These are phyloP conservation scores for Geranium brycei DNA, from an alignment of 345 rosid genomes.

Conservation along the genomic window DNA sequence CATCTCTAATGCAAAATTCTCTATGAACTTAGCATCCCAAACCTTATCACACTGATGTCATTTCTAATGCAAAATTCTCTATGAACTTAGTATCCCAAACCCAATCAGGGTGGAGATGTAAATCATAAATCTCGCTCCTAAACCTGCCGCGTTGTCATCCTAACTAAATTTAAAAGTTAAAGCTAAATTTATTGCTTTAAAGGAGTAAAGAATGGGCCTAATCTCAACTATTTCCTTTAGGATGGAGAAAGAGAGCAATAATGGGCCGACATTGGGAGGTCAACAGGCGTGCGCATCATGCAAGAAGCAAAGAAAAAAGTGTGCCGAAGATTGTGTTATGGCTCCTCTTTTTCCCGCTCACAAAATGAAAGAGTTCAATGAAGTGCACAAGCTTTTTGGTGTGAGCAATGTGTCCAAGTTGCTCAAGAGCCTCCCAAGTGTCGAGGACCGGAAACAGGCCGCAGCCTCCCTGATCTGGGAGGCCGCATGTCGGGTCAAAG, in stretches of 20 bases:
- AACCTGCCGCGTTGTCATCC: too few species aligned
- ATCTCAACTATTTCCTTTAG: background rate
- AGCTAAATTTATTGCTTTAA: too few species aligned
- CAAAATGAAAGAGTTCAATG: slow-evolving; percentile 28
- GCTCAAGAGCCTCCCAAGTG: slow-evolving; percentile 20
- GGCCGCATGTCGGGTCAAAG: slow-evolving; percentile 55
- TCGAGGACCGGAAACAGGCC: slow-evolving; percentile 31
- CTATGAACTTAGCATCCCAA: too few species aligned
- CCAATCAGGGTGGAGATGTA: too few species aligned
- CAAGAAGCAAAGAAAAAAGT: slow-evolving; percentile 52
- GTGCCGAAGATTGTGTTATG: slow-evolving; percentile 33
- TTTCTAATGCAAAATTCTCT: too few species aligned
- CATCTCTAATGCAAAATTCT: too few species aligned
- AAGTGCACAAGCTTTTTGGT: slow-evolving; percentile 41
- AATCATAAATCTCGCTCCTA: too few species aligned
- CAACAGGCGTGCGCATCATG: slow-evolving; percentile 56
- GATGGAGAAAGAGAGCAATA: slow-evolving; percentile 20
- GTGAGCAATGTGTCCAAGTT: slow-evolving; percentile 48
- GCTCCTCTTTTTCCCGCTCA: slow-evolving; percentile 40
- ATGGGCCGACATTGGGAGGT: background rate
- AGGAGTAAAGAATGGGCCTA: too few species aligned
- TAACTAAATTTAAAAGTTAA: too few species aligned
- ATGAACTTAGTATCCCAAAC: too few species aligned
- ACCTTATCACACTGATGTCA: too few species aligned
- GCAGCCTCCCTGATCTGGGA: slow-evolving; percentile 75